These are phyloP conservation scores for Glebionis coronaria DNA, from an alignment of 129 eudicot species.

Conservation along the genomic window DNA sequence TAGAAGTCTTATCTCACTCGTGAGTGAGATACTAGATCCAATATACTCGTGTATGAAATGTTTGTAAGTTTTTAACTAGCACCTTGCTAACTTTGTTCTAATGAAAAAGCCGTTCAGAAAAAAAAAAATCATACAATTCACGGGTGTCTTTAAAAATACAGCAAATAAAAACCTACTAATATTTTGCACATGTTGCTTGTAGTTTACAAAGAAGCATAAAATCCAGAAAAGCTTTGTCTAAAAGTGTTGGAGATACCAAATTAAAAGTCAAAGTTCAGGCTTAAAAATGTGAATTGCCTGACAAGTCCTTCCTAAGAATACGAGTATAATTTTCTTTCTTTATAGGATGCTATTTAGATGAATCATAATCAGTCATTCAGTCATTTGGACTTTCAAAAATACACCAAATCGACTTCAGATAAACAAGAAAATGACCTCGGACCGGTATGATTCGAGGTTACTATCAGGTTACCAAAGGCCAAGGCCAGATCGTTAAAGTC, in stretches of 20 bases:
- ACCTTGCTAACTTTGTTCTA: no score
- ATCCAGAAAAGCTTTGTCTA: background rate
- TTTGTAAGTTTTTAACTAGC: no score
- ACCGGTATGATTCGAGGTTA: background rate
- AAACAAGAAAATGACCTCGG: background rate
- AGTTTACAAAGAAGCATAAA: background rate
- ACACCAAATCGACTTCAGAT: background rate
- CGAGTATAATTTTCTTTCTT: background rate
- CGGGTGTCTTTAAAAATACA: no score
- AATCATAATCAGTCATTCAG: background rate
- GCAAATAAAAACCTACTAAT: no score
- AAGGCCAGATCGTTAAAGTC: background rate
- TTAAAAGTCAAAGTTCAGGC: background rate
- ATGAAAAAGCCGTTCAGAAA: no score
- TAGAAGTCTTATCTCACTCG: no score
- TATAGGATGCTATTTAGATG: background rate
- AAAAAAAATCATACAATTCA: no score
- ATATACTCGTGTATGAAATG: no score
- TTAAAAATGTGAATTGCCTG: background rate
- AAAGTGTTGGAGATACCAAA: background rate
- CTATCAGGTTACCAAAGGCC: slow-evolving; percentile 2
- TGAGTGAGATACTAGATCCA: no score
- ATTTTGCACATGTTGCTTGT: no score
- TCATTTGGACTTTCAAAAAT: background rate
- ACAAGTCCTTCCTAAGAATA: background rate